phyloP scores from a whole-genome alignment of 2,329 filamentous ascomycete genomes.

The Aureobasidium namibiae region DNA sequence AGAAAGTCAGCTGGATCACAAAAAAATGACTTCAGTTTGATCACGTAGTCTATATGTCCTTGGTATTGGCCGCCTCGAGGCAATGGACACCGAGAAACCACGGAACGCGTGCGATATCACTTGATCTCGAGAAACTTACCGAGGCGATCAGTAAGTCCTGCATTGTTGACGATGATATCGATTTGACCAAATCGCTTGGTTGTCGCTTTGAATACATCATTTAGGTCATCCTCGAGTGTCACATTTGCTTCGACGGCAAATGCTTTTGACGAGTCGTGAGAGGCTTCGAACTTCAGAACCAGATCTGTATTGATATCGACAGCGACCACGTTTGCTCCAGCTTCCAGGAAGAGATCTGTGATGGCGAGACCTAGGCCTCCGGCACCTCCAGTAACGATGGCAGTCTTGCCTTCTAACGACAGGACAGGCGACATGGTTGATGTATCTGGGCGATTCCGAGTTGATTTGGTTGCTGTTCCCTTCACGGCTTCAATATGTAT shows the following conservation, averaged over 20 bases:
- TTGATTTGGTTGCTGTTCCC: not conserved
- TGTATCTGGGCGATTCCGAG: not conserved
- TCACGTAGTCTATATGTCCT: not conserved
- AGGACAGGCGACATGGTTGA: not conserved
- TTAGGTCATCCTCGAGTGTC: slow-evolving; percentile 28
- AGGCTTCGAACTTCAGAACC: slow-evolving; percentile 22
- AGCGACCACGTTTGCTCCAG: slow-evolving; percentile 28
- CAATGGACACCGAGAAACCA: not conserved
- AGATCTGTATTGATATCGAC: slow-evolving; percentile 28
- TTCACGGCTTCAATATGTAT: not conserved
- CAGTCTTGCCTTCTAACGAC: slow-evolving; percentile 20
- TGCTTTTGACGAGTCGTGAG: slow-evolving; percentile 19
- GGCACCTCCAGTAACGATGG: slow-evolving; percentile 26
- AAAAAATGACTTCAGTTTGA: not conserved
- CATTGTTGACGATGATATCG: slow-evolving; percentile 43
- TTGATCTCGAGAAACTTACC: slow-evolving; percentile 15
- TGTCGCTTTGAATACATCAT: slow-evolving; percentile 30
- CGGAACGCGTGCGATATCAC: not conserved
- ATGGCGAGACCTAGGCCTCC: slow-evolving; percentile 28
- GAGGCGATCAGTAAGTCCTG: slow-evolving; percentile 50
- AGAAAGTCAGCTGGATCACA: not conserved
- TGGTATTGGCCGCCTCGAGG: not conserved
- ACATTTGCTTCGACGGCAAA: slow-evolving; percentile 31
- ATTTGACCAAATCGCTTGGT: slow-evolving; percentile 37
- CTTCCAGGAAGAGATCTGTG: slow-evolving; percentile 24